Evolutionary conservation across 371 early-diverging fungal species (phyloP).

Genomic region (Mortierella polycephala): DNA sequence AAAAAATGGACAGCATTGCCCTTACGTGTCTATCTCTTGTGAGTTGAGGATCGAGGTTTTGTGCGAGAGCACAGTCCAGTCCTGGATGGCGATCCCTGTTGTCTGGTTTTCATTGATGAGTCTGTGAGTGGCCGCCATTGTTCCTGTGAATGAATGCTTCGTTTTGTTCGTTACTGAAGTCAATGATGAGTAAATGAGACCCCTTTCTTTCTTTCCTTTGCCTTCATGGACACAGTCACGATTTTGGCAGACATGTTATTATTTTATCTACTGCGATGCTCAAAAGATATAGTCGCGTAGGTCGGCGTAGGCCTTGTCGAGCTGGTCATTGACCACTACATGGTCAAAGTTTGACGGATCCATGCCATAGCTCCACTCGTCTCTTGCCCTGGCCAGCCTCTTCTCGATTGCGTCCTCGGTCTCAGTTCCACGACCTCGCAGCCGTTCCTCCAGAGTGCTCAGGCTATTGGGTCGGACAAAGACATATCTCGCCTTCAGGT

Average conservation of each 20-base stretch:
- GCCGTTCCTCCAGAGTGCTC: conserved; percentile 78
- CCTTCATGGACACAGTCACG: background rate
- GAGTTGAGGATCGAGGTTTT: conserved; percentile 80
- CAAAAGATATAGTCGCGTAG: conserved; percentile 76
- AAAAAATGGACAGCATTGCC: background rate
- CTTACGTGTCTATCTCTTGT: conserved; percentile 75
- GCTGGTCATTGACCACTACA: conserved; percentile 84
- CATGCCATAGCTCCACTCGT: conserved; percentile 82
- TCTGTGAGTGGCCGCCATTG: conserved; percentile 5
- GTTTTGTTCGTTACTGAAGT: background rate
- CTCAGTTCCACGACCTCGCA: conserved; percentile 89
- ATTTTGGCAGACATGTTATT: too few species aligned
- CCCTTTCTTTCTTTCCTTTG: too few species aligned
- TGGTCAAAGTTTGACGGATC: conserved; percentile 76
- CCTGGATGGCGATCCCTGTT: conserved; percentile 64
- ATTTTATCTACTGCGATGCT: background rate
- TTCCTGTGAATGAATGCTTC: background rate
- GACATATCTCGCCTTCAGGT: conserved; percentile 75
- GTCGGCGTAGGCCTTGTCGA: conserved; percentile 78
- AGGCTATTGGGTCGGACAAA: conserved; percentile 87
- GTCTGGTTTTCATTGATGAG: conserved; percentile 48
- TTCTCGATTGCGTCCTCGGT: conserved; percentile 78
- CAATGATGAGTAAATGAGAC: background rate
- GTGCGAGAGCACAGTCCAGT: conserved; percentile 74
- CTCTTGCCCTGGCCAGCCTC: conserved; percentile 77